Conservation (phyloP, 192 early-diverging fungal genomes). For the Podila epicladia region DNA sequence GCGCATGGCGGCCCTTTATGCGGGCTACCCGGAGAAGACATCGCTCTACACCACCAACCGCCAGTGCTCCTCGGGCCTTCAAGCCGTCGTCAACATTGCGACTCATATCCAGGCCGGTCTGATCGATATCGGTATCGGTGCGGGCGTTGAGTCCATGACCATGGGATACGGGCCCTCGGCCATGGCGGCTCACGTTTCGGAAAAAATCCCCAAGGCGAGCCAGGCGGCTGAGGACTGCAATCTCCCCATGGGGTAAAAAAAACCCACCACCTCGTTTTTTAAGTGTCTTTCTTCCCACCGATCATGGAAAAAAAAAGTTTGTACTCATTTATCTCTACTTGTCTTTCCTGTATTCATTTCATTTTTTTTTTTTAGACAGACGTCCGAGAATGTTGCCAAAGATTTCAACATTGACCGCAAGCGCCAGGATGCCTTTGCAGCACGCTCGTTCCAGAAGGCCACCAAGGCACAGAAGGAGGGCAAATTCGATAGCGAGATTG, state of each 20-base stretch:
- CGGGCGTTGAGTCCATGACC: constrained; percentile 94
- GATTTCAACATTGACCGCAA: constrained; percentile 86
- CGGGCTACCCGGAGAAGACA: constrained; percentile 84
- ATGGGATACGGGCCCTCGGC: constrained; percentile 83
- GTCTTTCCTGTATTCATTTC: too few relatives aligned
- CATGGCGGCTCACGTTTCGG: constrained; percentile 75
- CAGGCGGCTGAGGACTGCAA: constrained; percentile 80
- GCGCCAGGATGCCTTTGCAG: constrained; percentile 91
- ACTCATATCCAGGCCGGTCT: constrained; percentile 81
- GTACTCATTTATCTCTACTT: too few relatives aligned
- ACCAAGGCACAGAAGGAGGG: constrained; percentile 87
- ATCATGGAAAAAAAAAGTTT: background rate
- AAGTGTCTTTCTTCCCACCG: too few relatives aligned
- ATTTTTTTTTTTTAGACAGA: constrained; percentile 52
- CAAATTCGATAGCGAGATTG: constrained; percentile 89
- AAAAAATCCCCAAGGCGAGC: constrained; percentile 69
- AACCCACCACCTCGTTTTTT: background rate
- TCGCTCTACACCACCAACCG: constrained; percentile 88
- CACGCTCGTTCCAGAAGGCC: constrained; percentile 85
- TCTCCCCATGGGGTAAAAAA: constrained; percentile 80
- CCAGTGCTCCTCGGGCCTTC: constrained; percentile 92
- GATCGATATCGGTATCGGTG: constrained; percentile 91
- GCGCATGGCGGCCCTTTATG: constrained; percentile 87
- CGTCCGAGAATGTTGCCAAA: constrained; percentile 95
- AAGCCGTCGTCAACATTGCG: constrained; percentile 86